Conservation (phyloP, 305 asterid species). For the Fraxinus angustifolia region DNA sequence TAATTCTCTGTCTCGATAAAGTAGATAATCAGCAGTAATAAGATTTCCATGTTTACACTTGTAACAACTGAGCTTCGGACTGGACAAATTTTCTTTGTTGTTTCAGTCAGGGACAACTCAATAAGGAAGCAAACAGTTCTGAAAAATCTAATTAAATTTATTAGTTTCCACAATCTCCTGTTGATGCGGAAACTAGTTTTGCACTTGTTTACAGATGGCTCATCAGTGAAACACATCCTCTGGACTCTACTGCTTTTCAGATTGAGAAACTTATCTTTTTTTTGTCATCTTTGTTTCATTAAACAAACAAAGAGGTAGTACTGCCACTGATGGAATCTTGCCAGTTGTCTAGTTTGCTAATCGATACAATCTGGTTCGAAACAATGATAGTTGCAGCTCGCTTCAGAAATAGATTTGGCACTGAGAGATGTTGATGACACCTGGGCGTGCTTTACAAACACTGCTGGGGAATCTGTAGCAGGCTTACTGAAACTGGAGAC, state of each 20-base stretch:
- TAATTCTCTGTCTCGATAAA: neutral
- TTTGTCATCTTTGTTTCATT: conserved; percentile 44
- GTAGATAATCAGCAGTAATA: neutral
- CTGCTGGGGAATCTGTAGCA: conserved; percentile 33
- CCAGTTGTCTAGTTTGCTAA: conserved; percentile 60
- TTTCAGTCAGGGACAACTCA: neutral
- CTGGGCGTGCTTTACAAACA: conserved; percentile 43
- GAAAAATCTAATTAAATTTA: neutral
- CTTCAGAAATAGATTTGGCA: conserved; percentile 33
- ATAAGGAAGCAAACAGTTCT: neutral
- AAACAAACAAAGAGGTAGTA: conserved; percentile 29
- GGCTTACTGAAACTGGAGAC: conserved; percentile 42
- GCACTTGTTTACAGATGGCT: conserved; percentile 24
- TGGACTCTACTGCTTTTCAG: conserved; percentile 47
- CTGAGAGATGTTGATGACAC: conserved; percentile 43
- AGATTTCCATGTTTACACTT: neutral
- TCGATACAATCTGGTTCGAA: conserved; percentile 31
- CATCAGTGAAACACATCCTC: conserved; percentile 42
- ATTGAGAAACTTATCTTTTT: conserved; percentile 30
- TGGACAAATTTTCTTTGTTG: neutral
- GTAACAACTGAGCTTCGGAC: neutral
- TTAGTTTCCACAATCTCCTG: neutral
- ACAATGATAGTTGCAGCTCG: conserved; percentile 34
- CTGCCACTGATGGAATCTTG: conserved; percentile 35
- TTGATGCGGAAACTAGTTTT: neutral